Base-by-base conservation (phyloP, 2,329 filamentous ascomycete genomes). In the Gyromitra esculenta region DNA sequence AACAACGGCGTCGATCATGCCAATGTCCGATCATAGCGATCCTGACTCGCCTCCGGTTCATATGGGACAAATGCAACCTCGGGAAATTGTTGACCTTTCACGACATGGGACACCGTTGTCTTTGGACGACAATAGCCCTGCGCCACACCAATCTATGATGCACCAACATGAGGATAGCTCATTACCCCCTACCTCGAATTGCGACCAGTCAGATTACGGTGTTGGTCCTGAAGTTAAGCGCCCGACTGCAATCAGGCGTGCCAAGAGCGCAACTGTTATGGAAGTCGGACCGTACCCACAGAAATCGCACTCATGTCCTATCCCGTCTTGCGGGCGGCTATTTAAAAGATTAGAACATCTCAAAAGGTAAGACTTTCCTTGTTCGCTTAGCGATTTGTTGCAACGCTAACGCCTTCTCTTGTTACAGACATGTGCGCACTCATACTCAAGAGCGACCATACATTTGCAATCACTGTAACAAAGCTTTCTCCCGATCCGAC, bases 311-410 rank as follows among this genome's bases (percentile, higher is more conserved):
- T 98, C 95, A 1, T 99, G 96, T 86, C 96, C 96, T n/a, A 99
- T 99, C 82, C 96, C 96, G 37, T 96, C 95, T 71, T 99, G 96
- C 84, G 96, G 96, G 70, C 91, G 96, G 82, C 89, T 97, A 78
- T 99, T 99, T 89, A 99, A 99, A 90, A 91, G 96, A 85, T 89
- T 99, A 87, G 96, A 99, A 87, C 96, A 99, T 86, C 90, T 99
- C 83, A 99, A 99, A 89, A 91, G 95, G 93, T 97, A 93, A 90
- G 92, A 87, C 83, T 82, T 84, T 77, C 69, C 59, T 59, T 60
- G 63, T 66, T 68, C 81, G 80, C 50, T 52, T 60, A 18, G 45
- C 59, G 25, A 78, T 80, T 80, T 66, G 59, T 15, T 76, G 7
- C 37, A 65, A 71, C 72, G 62, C 37, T 66, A 59, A 77, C 67